Percentiles rank a stretch among this genome's conserved stretches.
These are phyloP conservation scores for Cercophora samala DNA, from an alignment of 495 filamentous ascomycete species.

Conservation along the genomic window DNA sequence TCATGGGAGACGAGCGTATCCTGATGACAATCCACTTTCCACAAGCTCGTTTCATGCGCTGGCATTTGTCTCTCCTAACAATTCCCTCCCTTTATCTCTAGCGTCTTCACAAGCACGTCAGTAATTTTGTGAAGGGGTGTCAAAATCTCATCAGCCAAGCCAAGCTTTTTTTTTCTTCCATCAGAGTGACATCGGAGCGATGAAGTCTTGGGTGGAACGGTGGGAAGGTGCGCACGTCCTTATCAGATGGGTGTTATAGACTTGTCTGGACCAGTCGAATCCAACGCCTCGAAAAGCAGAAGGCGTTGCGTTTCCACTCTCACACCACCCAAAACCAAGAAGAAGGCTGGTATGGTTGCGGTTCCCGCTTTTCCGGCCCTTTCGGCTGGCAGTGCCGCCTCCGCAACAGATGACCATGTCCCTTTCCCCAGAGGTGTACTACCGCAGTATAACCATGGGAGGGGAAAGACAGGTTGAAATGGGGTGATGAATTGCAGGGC, in stretches of 20 bases:
- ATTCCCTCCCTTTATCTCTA: no score
- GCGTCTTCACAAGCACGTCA: neutral
- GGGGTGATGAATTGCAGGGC: neutral
- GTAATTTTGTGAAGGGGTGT: neutral
- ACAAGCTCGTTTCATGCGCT: no score
- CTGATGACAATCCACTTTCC: neutral
- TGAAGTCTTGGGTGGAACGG: neutral
- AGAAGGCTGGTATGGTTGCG: neutral
- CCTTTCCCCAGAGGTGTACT: neutral
- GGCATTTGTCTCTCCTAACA: no score
- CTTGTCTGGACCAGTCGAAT: constrained; percentile 2
- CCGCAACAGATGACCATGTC: neutral
- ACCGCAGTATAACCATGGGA: constrained; percentile 1
- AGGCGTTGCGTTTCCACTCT: neutral
- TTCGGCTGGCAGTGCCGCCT: constrained; percentile 11
- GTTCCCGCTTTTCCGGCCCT: constrained; percentile 10
- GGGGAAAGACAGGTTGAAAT: neutral
- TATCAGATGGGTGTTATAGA: constrained; percentile 12
- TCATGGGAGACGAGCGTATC: neutral
- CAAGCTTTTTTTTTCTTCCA: neutral
- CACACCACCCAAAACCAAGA: neutral
- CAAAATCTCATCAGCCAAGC: neutral
- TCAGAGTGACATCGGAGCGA: neutral
- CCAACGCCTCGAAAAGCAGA: neutral
- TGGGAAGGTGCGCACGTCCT: constrained; percentile 5